These are phyloP conservation scores for Trichophyton verrucosum DNA, from an alignment of 2,329 filamentous ascomycete genomes.

Conservation along the genomic window DNA sequence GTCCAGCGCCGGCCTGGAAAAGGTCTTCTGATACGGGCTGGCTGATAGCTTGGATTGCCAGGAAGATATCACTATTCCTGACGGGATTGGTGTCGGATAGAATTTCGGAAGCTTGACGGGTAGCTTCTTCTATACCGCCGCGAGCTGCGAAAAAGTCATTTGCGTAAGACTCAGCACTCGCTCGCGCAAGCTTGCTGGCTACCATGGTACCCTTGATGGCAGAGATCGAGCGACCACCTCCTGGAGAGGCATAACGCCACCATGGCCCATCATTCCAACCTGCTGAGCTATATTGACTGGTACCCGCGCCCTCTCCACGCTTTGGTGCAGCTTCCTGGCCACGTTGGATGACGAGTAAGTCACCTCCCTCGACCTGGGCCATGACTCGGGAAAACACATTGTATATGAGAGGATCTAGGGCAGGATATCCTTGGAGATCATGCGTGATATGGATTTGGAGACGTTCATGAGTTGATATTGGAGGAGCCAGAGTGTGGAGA, in stretches of 20 bases:
- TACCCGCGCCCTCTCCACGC: conserved; percentile 35
- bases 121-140: conserved; percentile 70
- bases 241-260: conserved; percentile 58
- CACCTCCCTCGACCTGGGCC: conserved; percentile 96
- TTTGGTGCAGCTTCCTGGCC: conserved; percentile 71
- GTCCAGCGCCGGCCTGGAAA: conserved; percentile 46
- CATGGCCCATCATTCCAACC: conserved; percentile 89
- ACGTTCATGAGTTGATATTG: conserved; percentile 91
- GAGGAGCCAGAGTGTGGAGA: conserved; percentile 86
- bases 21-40: conserved; percentile 52
- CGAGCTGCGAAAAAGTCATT: conserved; percentile 66
- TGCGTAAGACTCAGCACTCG: conserved; percentile 77
- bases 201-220: conserved; percentile 68
- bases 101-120: conserved; percentile 64
- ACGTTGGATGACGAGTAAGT: conserved; percentile 85
- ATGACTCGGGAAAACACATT: conserved; percentile 88
- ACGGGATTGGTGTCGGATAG: conserved; percentile 79
- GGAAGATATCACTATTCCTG: conserved; percentile 84
- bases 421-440: conserved; percentile 87
- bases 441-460: conserved; percentile 96
- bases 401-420: conserved; percentile 84
- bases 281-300: conserved; percentile 16
- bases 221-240: conserved; percentile 61
- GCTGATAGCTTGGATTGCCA: conserved; percentile 79
- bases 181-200: conserved; percentile 81